Evolutionary conservation across 495 filamentous ascomycete genomes (phyloP).

Genomic region (Penicillium atrosanguineum): DNA sequence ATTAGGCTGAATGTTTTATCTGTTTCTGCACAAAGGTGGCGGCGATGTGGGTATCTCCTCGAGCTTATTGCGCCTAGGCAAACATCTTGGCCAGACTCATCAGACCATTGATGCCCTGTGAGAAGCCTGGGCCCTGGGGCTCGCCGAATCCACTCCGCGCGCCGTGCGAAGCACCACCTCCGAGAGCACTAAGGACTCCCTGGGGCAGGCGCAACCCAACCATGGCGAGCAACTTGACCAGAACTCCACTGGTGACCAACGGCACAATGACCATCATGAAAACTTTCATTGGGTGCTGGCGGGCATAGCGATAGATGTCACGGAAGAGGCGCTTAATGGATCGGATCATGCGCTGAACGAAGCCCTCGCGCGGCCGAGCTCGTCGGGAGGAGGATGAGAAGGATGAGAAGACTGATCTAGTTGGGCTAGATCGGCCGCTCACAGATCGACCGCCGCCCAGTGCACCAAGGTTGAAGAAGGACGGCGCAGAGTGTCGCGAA

Average conservation of each 20-base stretch:
- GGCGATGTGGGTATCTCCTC: neutral
- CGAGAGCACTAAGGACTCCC: conserved; percentile 54
- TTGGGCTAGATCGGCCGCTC: conserved; percentile 40
- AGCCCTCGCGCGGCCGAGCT: conserved; percentile 70
- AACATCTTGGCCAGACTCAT: conserved; percentile 66
- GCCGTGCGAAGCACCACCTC: conserved; percentile 36
- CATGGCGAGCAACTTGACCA: conserved; percentile 67
- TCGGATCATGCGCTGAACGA: conserved; percentile 64
- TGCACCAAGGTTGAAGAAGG: conserved; percentile 51
- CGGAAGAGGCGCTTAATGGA: conserved; percentile 71
- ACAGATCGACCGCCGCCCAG: conserved; percentile 20
- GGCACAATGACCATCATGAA: conserved; percentile 84
- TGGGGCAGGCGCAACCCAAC: conserved; percentile 74
- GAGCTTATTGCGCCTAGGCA: conserved; percentile 31
- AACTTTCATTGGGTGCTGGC: conserved; percentile 76
- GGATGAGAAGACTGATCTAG: conserved; percentile 46
- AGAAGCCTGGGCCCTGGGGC: conserved; percentile 28
- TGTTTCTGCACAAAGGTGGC: neutral
- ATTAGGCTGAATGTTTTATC: conserved; percentile 4
- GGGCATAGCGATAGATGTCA: conserved; percentile 71
- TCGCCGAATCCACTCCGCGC: conserved; percentile 26
- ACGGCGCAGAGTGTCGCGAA: conserved; percentile 43
- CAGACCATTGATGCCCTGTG: conserved; percentile 47
- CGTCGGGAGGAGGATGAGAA: conserved; percentile 58
- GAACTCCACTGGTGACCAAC: conserved; percentile 73